These are phyloP conservation scores for Karstenula rhodostoma DNA, from an alignment of 2,329 filamentous ascomycete species.

Conservation along the genomic window DNA sequence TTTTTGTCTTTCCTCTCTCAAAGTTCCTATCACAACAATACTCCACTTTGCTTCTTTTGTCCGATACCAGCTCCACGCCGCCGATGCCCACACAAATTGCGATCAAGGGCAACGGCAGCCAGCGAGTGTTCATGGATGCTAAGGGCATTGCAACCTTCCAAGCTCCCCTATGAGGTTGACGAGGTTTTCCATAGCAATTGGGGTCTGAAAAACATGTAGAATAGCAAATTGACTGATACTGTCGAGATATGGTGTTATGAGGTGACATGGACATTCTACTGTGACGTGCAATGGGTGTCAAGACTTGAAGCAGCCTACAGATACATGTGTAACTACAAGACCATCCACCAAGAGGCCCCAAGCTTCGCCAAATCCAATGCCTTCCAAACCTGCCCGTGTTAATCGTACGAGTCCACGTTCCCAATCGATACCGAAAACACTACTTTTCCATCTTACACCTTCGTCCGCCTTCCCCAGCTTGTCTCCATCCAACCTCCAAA, in stretches of 20 bases:
- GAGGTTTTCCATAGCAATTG: background rate
- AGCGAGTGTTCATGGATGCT: background rate
- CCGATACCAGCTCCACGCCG: background rate
- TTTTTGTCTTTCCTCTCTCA: background rate
- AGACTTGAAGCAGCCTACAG: background rate
- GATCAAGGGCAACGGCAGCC: background rate
- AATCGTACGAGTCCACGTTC: background rate
- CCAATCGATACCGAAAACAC: background rate
- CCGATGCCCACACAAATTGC: background rate
- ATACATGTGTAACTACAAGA: background rate
- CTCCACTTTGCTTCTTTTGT: background rate
- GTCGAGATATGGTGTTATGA: background rate
- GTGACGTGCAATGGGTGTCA: background rate
- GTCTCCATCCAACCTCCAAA: background rate
- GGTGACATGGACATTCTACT: background rate
- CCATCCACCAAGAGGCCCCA: background rate
- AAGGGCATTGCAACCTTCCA: background rate
- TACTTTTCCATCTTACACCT: background rate
- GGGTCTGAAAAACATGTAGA: background rate
- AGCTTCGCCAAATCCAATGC: background rate
- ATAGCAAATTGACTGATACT: background rate
- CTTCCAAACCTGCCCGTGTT: background rate
- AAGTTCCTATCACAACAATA: background rate
- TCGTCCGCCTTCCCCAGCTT: background rate
- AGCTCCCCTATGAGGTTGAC: background rate